These are phyloP conservation scores for Plectranthus barbatus DNA, from an alignment of 257 asterid species.

Conservation along the genomic window DNA sequence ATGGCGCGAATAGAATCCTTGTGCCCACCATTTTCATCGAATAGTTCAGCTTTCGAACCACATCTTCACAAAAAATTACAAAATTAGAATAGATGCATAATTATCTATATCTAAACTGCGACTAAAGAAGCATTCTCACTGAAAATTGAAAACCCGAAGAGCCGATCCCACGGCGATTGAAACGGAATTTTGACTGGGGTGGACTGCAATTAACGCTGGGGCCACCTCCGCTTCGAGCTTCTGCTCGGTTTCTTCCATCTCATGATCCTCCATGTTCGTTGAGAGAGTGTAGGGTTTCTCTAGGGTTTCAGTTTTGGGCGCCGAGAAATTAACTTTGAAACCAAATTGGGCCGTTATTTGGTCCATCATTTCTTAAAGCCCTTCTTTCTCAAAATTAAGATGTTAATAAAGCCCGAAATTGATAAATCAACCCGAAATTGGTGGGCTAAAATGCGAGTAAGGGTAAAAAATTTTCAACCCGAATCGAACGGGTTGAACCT, in stretches of 20 bases:
- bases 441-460: too few species aligned
- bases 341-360: not conserved
- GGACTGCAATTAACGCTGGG: conserved; percentile 74
- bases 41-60: conserved; percentile 35
- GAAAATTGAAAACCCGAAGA: conserved; percentile 68
- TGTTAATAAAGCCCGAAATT: too few species aligned
- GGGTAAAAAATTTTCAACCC: too few species aligned
- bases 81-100: not conserved
- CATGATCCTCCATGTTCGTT: conserved; percentile 46
- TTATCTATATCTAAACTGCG: not conserved
- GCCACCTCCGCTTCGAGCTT: conserved; percentile 70
- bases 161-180: conserved; percentile 63
- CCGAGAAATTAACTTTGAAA: not conserved
- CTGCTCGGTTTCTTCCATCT: conserved; percentile 49
- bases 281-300: conserved; percentile 11
- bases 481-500: too few species aligned
- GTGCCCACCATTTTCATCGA: conserved; percentile 50
- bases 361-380: not conserved
- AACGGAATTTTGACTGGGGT: conserved; percentile 49
- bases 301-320: conserved; percentile 20
- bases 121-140: conserved; percentile 26
- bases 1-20: conserved; percentile 78
- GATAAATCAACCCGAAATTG: too few species aligned
- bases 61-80: conserved; percentile 32
- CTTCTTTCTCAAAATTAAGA: too few species aligned